A percentile compares a stretch with the other conserved stretches of the same genome.
Conservation (phyloP, 306 rosid species). For the Lathyrus oleraceus region DNA sequence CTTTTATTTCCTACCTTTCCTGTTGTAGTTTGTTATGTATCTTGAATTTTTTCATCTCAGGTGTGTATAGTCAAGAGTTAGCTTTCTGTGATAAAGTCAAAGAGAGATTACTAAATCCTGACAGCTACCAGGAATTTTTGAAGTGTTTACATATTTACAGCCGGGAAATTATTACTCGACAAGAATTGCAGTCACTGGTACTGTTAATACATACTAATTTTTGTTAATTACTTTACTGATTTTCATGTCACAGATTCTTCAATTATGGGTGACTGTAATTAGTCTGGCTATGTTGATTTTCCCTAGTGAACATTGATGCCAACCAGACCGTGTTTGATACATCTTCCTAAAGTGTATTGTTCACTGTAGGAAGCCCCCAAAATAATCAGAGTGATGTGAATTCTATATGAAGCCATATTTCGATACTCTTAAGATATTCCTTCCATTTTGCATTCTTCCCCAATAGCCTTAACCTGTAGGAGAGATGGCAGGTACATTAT, state of each 20-base stretch:
- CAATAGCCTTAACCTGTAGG: not conserved
- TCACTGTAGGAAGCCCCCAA: not conserved
- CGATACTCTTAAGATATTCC: not conserved
- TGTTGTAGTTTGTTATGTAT: constrained; percentile 28
- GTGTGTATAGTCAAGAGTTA: constrained; percentile 68
- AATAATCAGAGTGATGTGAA: not conserved
- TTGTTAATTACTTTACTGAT: constrained; percentile 6
- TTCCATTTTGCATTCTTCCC: not conserved
- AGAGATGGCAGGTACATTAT: not conserved
- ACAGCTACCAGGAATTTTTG: constrained; percentile 92
- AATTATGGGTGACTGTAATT: constrained; percentile 3
- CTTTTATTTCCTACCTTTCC: constrained; percentile 13
- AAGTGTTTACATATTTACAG: constrained; percentile 92
- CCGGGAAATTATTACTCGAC: constrained; percentile 87
- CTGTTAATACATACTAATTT: constrained; percentile 23
- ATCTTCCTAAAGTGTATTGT: not conserved
- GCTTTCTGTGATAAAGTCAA: constrained; percentile 88
- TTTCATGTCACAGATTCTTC: constrained; percentile 26
- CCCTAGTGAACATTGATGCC: constrained; percentile 4
- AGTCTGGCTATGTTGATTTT: constrained; percentile 10
- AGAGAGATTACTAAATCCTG: constrained; percentile 79
- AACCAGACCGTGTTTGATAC: not conserved
- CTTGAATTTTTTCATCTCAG: constrained; percentile 50
- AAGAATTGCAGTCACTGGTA: constrained; percentile 91
- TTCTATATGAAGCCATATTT: not conserved